Conservation (phyloP, 306 rosid species). For the Datisca glomerata region DNA sequence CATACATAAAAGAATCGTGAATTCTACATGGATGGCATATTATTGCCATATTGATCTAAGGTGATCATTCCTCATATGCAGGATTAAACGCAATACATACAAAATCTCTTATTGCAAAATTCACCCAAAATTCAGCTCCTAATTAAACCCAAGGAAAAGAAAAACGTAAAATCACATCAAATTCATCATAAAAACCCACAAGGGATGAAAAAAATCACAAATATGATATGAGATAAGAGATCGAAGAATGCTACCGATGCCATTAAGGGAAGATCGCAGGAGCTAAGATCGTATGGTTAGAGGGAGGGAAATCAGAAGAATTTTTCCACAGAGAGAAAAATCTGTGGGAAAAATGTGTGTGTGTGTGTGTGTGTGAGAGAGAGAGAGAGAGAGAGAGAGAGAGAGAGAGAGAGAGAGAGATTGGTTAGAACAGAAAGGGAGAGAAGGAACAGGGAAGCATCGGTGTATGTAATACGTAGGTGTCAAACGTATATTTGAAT, state of each 20-base stretch:
- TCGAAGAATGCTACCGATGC: slow-evolving; percentile 35
- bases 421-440: slow-evolving; percentile 1
- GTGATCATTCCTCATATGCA: too few relatives aligned
- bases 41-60: too few relatives aligned
- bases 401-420: slow-evolving; percentile 6
- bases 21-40: too few relatives aligned
- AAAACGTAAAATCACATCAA: background rate
- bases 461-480: background rate
- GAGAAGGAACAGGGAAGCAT: background rate
- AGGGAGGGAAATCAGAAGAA: slow-evolving; percentile 6
- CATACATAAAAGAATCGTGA: too few relatives aligned
- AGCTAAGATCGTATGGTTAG: slow-evolving; percentile 10
- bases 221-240: background rate
- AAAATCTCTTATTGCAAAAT: too few relatives aligned
- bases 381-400: slow-evolving; percentile 10
- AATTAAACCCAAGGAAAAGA: background rate
- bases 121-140: background rate
- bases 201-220: background rate
- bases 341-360: too few relatives aligned
- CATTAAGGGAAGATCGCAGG: slow-evolving; percentile 24
- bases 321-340: background rate
- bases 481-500: too few relatives aligned
- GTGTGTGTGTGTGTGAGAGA: too few relatives aligned
- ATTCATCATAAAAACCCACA: background rate
- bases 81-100: too few relatives aligned